Conservation (phyloP, 2,329 filamentous ascomycete species). For the Pyrenophora tritici-repentis region DNA sequence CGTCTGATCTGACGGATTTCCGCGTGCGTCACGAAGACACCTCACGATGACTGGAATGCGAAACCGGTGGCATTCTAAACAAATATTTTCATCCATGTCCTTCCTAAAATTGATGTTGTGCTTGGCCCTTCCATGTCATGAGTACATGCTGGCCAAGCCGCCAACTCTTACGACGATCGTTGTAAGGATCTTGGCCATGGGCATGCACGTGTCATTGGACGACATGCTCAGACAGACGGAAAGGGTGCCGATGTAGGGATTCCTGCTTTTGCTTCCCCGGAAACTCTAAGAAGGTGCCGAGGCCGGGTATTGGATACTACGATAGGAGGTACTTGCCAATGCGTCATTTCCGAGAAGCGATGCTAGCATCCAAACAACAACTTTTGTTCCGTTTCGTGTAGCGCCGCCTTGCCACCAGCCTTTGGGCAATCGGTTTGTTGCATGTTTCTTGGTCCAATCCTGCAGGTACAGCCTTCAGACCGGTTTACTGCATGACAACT, state of each 20-base stretch:
- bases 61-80: background rate
- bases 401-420: slow-evolving; percentile 2
- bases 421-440: background rate
- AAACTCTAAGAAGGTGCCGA: background rate
- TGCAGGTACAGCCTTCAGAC: slow-evolving; percentile 3
- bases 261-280: slow-evolving; percentile 1
- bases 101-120: background rate
- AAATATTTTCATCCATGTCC: background rate
- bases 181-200: background rate
- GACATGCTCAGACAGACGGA: background rate
- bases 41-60: slow-evolving; percentile 15
- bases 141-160: background rate
- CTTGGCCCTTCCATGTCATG: slow-evolving; percentile 1
- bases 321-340: background rate
- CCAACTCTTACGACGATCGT: slow-evolving; percentile 3
- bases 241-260: slow-evolving; percentile 5
- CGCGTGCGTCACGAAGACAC: slow-evolving; percentile 19
- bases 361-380: slow-evolving; percentile 3
- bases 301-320: background rate
- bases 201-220: slow-evolving; percentile 6
- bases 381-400: slow-evolving; percentile 7
- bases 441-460: background rate
- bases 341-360: slow-evolving; percentile 6
- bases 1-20: slow-evolving; percentile 16
- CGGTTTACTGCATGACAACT: slow-evolving; percentile 7